These are phyloP conservation scores for Leptodontidium sp. DNA, from an alignment of 2,329 filamentous ascomycete genomes.

Conservation along the genomic window DNA sequence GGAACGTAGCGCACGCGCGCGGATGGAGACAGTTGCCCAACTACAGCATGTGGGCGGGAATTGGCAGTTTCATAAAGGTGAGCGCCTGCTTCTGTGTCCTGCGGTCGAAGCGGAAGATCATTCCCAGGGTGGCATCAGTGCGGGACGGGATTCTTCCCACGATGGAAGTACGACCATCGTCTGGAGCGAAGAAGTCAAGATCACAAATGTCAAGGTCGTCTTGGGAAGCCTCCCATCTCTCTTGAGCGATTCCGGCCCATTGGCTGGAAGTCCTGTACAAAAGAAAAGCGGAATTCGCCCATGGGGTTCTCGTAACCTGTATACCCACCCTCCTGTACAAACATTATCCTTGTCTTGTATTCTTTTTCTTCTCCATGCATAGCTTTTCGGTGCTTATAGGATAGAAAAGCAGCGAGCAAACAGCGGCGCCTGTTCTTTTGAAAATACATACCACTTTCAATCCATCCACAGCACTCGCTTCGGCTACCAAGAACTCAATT, in stretches of 20 bases:
- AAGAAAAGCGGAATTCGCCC: slow-evolving; percentile 3
- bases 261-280: slow-evolving; percentile 24
- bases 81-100: slow-evolving; percentile 46
- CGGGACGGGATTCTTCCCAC: slow-evolving; percentile 46
- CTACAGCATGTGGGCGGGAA: slow-evolving; percentile 89
- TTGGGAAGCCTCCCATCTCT: slow-evolving; percentile 41
- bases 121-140: slow-evolving; percentile 44
- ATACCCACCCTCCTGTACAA: slow-evolving; percentile 30
- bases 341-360: slow-evolving; percentile 20
- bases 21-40: slow-evolving; percentile 97
- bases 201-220: slow-evolving; percentile 40
- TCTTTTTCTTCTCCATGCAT: slow-evolving; percentile 21
- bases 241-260: slow-evolving; percentile 34
- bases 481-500: slow-evolving; percentile 9
- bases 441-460: slow-evolving; percentile 17
- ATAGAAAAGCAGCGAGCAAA: slow-evolving; percentile 38
- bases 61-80: slow-evolving; percentile 86
- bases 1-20: slow-evolving; percentile 90
- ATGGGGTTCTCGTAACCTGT: slow-evolving; percentile 4
- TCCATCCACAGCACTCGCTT: slow-evolving; percentile 20
- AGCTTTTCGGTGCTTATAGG: slow-evolving; percentile 27
- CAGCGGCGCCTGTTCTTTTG: slow-evolving; percentile 26
- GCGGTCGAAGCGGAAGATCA: slow-evolving; percentile 39
- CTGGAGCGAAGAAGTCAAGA: slow-evolving; percentile 34
- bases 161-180: slow-evolving; percentile 43